Percentiles rank a stretch among this genome's conserved stretches.
phyloP scores from a whole-genome alignment of 768 basidiomycete genomes.

The Panaeolus papilionaceus region DNA sequence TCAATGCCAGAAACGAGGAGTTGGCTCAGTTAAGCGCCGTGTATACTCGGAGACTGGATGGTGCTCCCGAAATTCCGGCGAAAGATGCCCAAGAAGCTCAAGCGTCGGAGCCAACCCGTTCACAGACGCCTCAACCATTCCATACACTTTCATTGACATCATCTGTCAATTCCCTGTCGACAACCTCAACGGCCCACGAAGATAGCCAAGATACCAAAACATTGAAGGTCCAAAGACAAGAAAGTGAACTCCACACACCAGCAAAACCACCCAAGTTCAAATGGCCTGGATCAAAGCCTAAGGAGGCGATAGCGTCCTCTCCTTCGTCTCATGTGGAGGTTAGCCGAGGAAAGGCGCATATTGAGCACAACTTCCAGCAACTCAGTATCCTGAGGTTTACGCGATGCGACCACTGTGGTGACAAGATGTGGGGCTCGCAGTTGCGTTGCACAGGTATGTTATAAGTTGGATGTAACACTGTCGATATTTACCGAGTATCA shows the following conservation, averaged over 20 bases:
- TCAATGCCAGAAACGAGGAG: conserved; percentile 93
- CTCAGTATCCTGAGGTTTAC: conserved; percentile 88
- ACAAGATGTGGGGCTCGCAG: conserved; percentile 99
- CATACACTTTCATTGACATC: conserved; percentile 45
- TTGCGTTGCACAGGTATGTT: conserved; percentile 85
- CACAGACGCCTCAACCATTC: conserved; percentile 27
- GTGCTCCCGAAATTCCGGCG: conserved; percentile 41
- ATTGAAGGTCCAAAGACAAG: conserved; percentile 49
- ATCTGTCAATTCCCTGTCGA: conserved; percentile 40
- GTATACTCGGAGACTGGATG: conserved; percentile 81
- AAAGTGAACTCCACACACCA: conserved; percentile 52
- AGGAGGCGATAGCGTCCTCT: conserved; percentile 44
- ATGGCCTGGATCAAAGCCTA: conserved; percentile 66
- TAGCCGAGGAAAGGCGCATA: conserved; percentile 42
- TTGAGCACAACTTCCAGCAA: conserved; percentile 89
- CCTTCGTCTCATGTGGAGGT: conserved; percentile 37
- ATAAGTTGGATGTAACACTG: conserved; percentile 1
- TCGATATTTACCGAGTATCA: conserved; percentile 12
- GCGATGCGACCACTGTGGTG: conserved; percentile 93
- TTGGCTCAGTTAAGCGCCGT: conserved; percentile 87
- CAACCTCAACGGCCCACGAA: conserved; percentile 55
- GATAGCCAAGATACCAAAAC: conserved; percentile 47
- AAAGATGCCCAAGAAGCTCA: conserved; percentile 32
- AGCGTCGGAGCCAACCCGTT: conserved; percentile 35
- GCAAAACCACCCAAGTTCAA: conserved; percentile 67